Evolutionary conservation across 2,329 filamentous ascomycete species (phyloP), one percentile per base, ranked within the genome.

Genomic region (Aspergillus novoparasiticus): DNA sequence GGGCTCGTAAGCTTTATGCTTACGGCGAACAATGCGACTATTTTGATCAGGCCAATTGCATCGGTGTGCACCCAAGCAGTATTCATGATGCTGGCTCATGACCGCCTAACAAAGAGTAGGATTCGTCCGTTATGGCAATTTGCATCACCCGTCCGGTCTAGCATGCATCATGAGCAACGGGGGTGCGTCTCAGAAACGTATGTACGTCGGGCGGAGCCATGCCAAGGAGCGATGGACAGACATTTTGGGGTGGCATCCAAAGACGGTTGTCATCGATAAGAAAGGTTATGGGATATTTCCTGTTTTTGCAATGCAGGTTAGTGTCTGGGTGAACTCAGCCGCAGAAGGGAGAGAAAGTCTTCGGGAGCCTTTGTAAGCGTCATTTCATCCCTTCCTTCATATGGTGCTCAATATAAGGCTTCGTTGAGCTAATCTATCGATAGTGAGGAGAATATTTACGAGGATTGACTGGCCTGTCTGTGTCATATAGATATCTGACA

Each of bases 11-110:
- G 69, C 78, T 89, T 8, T 91, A 88, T 71, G 87, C 89, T 0
- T 90, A 91, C 66, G 89, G 89, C 9, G 77, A 81, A 28, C 89
- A 91, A 71, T 77, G 82, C 48, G 84, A 91, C 68, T 91, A 90
- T 71, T 88, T 88, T 66, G 84, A 89, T 69, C 77, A 82, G 11
- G 76, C 82, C 14, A 84, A 85, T 59, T 89, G 87, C 72, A 83
- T 91, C 59, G 89, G 88, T 58, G 2, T 34, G 71, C 69, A 51
- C 56, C 28, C 19, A 41, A 51, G 43, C 26, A 26, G 8, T 41
- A 23, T 36, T 2, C 50, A 6, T 1, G 14, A 5, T 28, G 39
- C 60, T 26, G 41, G 26, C 10, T 51, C 56, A n/a, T 19, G 8
- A 16, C 12, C 12, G 9, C 12, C 48, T 67, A 45, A 66, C 58